Conservation (phyloP, 1,284 basidiomycete genomes). For the Apiotrichum sp. region DNA sequence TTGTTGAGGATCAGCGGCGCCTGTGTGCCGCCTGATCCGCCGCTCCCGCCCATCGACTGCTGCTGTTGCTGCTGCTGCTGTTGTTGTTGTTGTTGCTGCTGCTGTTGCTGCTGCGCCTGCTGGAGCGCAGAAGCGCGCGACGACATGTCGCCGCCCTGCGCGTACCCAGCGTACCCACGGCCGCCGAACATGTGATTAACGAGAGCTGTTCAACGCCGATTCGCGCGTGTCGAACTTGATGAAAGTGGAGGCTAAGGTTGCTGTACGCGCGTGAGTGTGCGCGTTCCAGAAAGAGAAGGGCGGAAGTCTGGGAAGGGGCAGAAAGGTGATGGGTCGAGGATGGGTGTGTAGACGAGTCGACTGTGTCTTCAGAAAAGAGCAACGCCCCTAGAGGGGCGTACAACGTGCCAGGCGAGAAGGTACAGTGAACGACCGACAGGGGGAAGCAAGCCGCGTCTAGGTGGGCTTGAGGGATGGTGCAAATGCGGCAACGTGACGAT, state of each 20-base stretch:
- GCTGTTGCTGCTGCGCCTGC: conserved; percentile 9
- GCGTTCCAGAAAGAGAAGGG: conserved; percentile 49
- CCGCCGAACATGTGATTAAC: conserved; percentile 52
- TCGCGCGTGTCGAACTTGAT: conserved; percentile 62
- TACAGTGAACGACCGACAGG: too few relatives aligned
- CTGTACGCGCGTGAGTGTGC: conserved; percentile 47
- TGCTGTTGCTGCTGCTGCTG: conserved; percentile 2
- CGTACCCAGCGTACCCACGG: conserved; percentile 14
- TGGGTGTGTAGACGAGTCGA: too few relatives aligned
- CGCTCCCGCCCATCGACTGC: conserved; percentile 11
- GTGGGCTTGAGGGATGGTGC: too few relatives aligned
- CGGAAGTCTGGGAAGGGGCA: too few relatives aligned
- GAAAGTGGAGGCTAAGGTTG: too few relatives aligned
- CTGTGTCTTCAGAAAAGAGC: too few relatives aligned
- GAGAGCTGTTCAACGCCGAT: conserved; percentile 92
- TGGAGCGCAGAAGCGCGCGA: conserved; percentile 13
- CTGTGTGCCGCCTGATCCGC: conserved; percentile 6
- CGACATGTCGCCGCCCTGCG: conserved; percentile 14
- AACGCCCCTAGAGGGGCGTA: too few relatives aligned
- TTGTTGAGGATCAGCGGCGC: conserved; percentile 43
- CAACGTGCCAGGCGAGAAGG: too few relatives aligned
- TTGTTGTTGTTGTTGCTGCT: conserved; percentile 7
- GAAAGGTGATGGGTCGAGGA: too few relatives aligned
- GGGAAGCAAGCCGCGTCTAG: too few relatives aligned
- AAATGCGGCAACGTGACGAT: too few relatives aligned